These are phyloP conservation scores for Aspergillus niger DNA, from an alignment of 2,329 filamentous ascomycete species.

Conservation along the genomic window DNA sequence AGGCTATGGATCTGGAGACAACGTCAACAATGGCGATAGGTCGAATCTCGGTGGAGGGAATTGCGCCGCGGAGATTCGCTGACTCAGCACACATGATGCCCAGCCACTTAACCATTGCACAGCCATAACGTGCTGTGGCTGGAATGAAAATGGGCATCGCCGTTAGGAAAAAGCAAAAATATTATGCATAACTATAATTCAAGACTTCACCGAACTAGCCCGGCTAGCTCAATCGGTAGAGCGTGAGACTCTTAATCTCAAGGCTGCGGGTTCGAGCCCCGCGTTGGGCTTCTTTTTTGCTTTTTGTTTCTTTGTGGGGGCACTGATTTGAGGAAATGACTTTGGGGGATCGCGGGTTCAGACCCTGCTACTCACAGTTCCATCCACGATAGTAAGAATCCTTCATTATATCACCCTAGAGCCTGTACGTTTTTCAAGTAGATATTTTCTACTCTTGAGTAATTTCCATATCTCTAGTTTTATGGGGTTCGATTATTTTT, in stretches of 20 bases:
- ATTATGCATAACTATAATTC: too few relatives aligned
- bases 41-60: not conserved
- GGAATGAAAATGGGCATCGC: not conserved
- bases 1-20: not conserved
- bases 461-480: too few relatives aligned
- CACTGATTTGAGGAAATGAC: too few relatives aligned
- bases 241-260: conserved; percentile 53
- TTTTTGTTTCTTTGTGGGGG: too few relatives aligned
- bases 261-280: conserved; percentile 46
- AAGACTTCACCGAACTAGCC: conserved; percentile 28
- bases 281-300: conserved; percentile 38
- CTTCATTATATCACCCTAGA: too few relatives aligned
- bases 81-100: not conserved
- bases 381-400: too few relatives aligned
- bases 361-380: too few relatives aligned
- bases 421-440: too few relatives aligned
- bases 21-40: not conserved
- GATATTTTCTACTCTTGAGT: too few relatives aligned
- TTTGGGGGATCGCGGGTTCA: too few relatives aligned
- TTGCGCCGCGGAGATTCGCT: not conserved
- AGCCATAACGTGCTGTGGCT: not conserved
- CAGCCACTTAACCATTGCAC: not conserved
- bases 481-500: too few relatives aligned
- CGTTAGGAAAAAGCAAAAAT: not conserved
- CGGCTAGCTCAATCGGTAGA: conserved; percentile 55